Evolutionary conservation across 805 yeast genomes (phyloP), one percentile per base, ranked within the genome.

Genomic region (Teunomyces lycoperdinae): DNA sequence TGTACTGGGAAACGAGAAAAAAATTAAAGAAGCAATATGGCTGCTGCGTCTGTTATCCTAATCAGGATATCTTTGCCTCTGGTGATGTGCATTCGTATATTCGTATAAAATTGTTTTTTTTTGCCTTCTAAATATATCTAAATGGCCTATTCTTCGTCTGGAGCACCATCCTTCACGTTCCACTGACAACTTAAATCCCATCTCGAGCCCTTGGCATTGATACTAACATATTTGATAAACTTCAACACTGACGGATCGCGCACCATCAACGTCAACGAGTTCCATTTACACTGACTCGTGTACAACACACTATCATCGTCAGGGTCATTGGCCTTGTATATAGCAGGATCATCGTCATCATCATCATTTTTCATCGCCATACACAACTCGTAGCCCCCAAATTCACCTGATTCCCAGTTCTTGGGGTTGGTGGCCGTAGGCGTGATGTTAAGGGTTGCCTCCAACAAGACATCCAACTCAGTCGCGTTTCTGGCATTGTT

Each of bases 301-400:
- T 84, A 78, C 43, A 92, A 74, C 3, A 91, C 92, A 8, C 90
- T 81, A 55, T 86, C 92, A 47, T 78, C 84, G 24, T 79, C 81
- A 0, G 83, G 80, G 26, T 77, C 79, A 48, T 68, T 76, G 10
- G 70, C 63, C 49, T 61, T 68, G 67, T 90, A 90, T 29, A 90
- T 84, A 0, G 97, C 96, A 8, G 97, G 96, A 61, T 90, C 97
- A 50, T 85, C 89, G 32, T 68, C 73, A 17, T 69, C 77, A 20
- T 71, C 78, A 1, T 66, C 75, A 1, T 68, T 74, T 40, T 79
- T 80, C 50, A 77, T 70, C n/a, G 77, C 72, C 96, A 94, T 88
- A 60, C 92, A 85, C 45, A 95, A 71, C 61, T 94, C 97, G 67
- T 95, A 94, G 1, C 97, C 99, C 32, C 99, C 99, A 43, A 76